Evolutionary conservation across 352 stramenopile species (phyloP).

Genomic region (Globisporangium spiculum): DNA sequence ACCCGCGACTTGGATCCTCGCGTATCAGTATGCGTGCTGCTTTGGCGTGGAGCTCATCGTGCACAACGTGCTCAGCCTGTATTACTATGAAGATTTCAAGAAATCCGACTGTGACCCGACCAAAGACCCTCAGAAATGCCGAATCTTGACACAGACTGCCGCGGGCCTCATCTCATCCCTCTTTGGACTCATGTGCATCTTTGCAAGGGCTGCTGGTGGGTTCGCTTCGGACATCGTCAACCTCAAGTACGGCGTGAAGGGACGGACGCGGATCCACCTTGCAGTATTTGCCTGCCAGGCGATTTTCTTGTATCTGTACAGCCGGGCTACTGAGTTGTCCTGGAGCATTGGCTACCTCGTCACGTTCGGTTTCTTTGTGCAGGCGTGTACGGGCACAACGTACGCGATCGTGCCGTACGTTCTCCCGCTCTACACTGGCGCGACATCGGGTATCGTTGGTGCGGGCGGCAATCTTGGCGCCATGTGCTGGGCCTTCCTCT

Average conservation of each 20-base stretch:
- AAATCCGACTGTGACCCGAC: constrained; percentile 41
- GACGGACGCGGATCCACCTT: constrained; percentile 79
- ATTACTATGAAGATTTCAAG: constrained; percentile 89
- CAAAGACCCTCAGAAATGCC: constrained; percentile 24
- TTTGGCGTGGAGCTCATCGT: constrained; percentile 95
- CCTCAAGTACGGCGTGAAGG: constrained; percentile 77
- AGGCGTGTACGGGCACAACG: constrained; percentile 56
- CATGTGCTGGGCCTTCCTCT: constrained; percentile 40
- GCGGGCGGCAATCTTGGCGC: constrained; percentile 40
- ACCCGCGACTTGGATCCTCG: constrained; percentile 89
- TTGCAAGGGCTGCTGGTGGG: constrained; percentile 86
- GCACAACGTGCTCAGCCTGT: constrained; percentile 90
- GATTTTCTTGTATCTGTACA: constrained; percentile 83
- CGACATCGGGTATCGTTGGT: constrained; percentile 33
- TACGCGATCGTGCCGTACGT: constrained; percentile 68
- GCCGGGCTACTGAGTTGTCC: constrained; percentile 37
- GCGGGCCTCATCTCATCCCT: constrained; percentile 87
- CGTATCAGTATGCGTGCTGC: constrained; percentile 90
- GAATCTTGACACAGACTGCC: constrained; percentile 34
- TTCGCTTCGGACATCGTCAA: constrained; percentile 81
- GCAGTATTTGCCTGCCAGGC: constrained; percentile 73
- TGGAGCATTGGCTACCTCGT: constrained; percentile 72
- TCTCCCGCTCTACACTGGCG: constrained; percentile 34
- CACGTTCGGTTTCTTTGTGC: constrained; percentile 85
- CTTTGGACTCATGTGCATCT: constrained; percentile 94